Conservation (phyloP, 2,329 filamentous ascomycete species). For the Bipolaris cookei region DNA sequence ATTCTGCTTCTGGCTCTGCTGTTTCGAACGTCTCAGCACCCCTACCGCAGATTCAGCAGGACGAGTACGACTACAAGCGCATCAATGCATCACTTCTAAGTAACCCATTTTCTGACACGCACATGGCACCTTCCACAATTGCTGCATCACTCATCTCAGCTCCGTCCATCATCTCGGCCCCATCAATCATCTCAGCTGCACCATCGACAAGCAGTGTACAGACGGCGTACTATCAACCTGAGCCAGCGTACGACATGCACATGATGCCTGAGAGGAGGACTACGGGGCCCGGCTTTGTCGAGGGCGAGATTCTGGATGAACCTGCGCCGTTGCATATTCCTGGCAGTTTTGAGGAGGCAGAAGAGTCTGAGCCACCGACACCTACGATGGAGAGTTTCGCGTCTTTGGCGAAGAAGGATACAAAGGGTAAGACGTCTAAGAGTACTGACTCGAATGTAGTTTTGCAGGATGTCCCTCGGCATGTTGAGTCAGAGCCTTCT, state of each 20-base stretch:
- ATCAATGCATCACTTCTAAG: conserved; percentile 29
- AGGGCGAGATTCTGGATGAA: conserved; percentile 53
- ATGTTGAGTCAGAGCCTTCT: conserved; percentile 14
- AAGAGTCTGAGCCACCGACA: conserved; percentile 21
- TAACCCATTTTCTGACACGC: conserved; percentile 38
- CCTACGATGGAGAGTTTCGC: conserved; percentile 25
- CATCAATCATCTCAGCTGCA: conserved; percentile 16
- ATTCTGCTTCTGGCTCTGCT: conserved; percentile 29
- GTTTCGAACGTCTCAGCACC: conserved; percentile 30
- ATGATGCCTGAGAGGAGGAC: conserved; percentile 9
- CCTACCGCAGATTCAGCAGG: conserved; percentile 27
- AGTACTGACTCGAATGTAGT: conserved; percentile 32
- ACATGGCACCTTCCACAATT: conserved; percentile 31
- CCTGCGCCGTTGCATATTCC: conserved; percentile 68
- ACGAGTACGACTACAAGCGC: conserved; percentile 23
- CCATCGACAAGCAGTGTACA: conserved; percentile 30
- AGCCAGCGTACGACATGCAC: conserved; percentile 50
- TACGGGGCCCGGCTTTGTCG: conserved; percentile 47
- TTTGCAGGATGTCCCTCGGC: conserved; percentile 23
- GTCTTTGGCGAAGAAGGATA: conserved; percentile 27
- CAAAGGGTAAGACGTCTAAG: conserved; percentile 37
- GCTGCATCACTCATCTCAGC: conserved; percentile 29
- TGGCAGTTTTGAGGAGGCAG: conserved; percentile 63
- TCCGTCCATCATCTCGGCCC: conserved; percentile 25
- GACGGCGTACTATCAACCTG: conserved; percentile 51